Base-by-base conservation (phyloP, 176 grass and related monocot genomes). In the Juncus inflexus region DNA sequence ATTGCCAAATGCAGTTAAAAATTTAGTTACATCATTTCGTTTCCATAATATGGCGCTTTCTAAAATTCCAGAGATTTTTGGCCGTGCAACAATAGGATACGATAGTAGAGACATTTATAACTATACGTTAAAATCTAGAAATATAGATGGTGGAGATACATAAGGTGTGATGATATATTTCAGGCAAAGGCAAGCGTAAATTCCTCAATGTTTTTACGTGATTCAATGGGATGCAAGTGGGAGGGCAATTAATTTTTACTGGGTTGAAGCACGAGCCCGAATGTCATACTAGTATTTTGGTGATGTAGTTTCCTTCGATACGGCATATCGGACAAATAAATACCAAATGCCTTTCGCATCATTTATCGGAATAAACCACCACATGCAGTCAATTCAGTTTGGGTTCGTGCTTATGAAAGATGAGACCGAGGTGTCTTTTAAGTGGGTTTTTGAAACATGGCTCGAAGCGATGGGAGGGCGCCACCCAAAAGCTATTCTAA, bases 261-360 rank as follows among this genome's bases (percentile, higher is more conserved):
- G 28, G 58, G 57, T 76, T 0, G 76, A 78, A 40, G 61, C 61
- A 0, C 19, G 36, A 2, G 50, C 64, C 7, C 41, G 43, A 0
- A n/a, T 12, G 3, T 0, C 65, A 5, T 78, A 74, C 58, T 3
- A 69, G 2, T 50, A 12, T 0, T 84, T 76, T 7, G 15, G 40
- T 0, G 75, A 79, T 41, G 55, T 37, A 0, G 43, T 47, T 9
- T 14, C 47, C 40, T 83, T 83, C 8, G 36, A 74, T 9, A 83
- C 15, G 7, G 73, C 12, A 0, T 83, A 49, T 8, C n/a, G 43
- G 43, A 47, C 43, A 9, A 47, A 47, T 9, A 47, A 47, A 47
- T 47, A 47, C 0, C 35, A 43, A 1, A 83, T 69, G 75, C 2
- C 19, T 4, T 0, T 64, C 50, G 45, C 57, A 0, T 62, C 9